Percentiles rank a stretch among this genome's conserved stretches.
Evolutionary conservation across 306 rosid species (phyloP).

Genomic region (Acacia melanoxylon): DNA sequence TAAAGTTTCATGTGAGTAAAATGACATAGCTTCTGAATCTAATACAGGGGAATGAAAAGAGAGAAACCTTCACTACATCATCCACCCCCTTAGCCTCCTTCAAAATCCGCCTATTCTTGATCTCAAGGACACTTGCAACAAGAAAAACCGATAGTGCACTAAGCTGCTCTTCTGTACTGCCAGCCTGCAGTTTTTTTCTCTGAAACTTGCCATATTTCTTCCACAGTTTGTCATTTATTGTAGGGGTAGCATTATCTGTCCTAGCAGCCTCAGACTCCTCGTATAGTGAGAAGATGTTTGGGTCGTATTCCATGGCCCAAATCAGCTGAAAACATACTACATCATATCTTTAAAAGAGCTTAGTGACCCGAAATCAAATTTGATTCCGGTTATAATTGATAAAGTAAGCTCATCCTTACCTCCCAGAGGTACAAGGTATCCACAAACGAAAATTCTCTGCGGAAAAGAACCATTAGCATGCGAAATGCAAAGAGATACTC

Average conservation of each 20-base stretch:
- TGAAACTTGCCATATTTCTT: conserved; percentile 88
- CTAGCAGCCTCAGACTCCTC: conserved; percentile 46
- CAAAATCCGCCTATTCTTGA: conserved; percentile 72
- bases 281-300: conserved; percentile 64
- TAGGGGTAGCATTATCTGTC: conserved; percentile 27
- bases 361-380: conserved; percentile 29
- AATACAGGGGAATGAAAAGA: conserved; percentile 4
- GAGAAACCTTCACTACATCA: conserved; percentile 73
- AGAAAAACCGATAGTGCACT: conserved; percentile 71
- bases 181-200: conserved; percentile 66
- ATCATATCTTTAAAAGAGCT: conserved; percentile 61
- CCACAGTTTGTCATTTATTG: conserved; percentile 53
- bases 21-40: conserved; percentile 7
- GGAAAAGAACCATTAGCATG: conserved; percentile 97
- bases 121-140: conserved; percentile 88
- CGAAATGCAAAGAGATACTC: conserved; percentile 96
- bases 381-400: conserved; percentile 12
- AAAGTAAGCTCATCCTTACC: conserved; percentile 53
- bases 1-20: conserved; percentile 29
- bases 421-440: conserved; percentile 96
- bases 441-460: conserved; percentile 92
- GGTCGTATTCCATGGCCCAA: conserved; percentile 99
- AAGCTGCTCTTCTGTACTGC: conserved; percentile 45
- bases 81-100: conserved; percentile 91
- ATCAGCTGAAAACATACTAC: conserved; percentile 90